Evolutionary conservation across 2,329 filamentous ascomycete species (phyloP), one percentile per base, ranked within the genome.

Genomic region (Trichoderma aggressivum): DNA sequence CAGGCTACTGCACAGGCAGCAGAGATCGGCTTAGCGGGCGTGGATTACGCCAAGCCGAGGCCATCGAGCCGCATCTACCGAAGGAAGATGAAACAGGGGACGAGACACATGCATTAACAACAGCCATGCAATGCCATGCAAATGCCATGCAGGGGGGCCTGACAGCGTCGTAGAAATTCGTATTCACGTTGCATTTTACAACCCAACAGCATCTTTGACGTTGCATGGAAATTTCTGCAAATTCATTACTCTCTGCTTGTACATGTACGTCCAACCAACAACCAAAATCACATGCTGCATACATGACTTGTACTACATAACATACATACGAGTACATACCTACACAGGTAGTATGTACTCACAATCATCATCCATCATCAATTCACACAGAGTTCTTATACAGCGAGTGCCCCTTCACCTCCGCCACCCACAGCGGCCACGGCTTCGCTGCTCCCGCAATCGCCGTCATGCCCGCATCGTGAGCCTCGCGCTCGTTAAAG

Each of bases 371-470:
- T n/a, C n/a, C n/a, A n/a, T n/a, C n/a, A n/a, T n/a, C n/a, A n/a
- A n/a, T n/a, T 60, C 36, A 68, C 28, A 60, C 65, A 24, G 28
- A 11, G 34, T 68, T 68, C 36, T 60, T 68, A 30, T 68, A 68
- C 36, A 68, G 55, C 36, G 36, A 28, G 43, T 68, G 34, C 16
- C 55, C 30, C 36, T 68, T 56, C 21, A 68, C 65, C 65, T 68
- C 65, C 5, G 65, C 65, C 53, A 68, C 65, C 65, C 65, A 68
- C 36, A 68, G 36, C 36, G 65, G 65, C 65, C 65, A 68, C 55
- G 65, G 65, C 65, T 68, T 68, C 34, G 65, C 65, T 24, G 65
- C 65, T 14, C 65, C 65, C 8, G 65, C 65, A 36, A 34, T 60
- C 28, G 65, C 39, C 36, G 65, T 59, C 18, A 26, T 24, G 26